Base-by-base conservation (phyloP, 2,329 filamentous ascomycete species). In the Pyrenochaeta sp. region DNA sequence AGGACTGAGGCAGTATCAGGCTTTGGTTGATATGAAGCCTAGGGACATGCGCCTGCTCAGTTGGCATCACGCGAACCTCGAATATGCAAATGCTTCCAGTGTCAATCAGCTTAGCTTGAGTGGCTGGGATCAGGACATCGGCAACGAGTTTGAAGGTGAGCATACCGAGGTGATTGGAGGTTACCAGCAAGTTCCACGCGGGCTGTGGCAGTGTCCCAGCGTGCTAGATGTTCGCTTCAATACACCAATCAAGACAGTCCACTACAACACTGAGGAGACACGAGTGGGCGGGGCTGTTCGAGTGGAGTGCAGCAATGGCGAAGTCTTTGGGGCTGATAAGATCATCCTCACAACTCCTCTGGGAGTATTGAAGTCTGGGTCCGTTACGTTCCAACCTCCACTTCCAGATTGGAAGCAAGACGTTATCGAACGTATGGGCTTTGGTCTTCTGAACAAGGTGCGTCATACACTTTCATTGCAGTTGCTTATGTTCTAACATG, bases 31-130 rank as follows among this genome's bases (percentile, higher is more conserved):
- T 53, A 79, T 99, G 46, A 91, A 87, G 12, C 85, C 93, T 1
- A 90, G 92, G 70, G 95, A 99, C 68, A 88, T 96, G 75, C 87
- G 95, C 40, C 81, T 99, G 14, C 84, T 98, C 68, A 99, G 97
- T 70, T 99, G 95, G 95, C 96, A 99, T 75, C 90, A 97, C 74
- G 96, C 96, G 61, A 99, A 99, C 71, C 83, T 99, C 12, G 95
- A 99, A 75, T 99, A 99, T 72, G 96, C 94, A 58, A 99, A 98
- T 74, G 95, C 95, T 1, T 91, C 88, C 1, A 96, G 92, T 61
- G 87, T 97, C 49, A 88, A 90, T 61, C 89, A 90, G 58, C 84
- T 99, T 15, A 98, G 94, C 74, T 85, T 99, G 12, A 87, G 89
- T 7, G 89, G 93, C 0, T 98, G 96, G 91, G 96, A 99, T 75